Base-by-base conservation (phyloP, 108 stramenopile genomes). In the Cyclotella kingstonii region DNA sequence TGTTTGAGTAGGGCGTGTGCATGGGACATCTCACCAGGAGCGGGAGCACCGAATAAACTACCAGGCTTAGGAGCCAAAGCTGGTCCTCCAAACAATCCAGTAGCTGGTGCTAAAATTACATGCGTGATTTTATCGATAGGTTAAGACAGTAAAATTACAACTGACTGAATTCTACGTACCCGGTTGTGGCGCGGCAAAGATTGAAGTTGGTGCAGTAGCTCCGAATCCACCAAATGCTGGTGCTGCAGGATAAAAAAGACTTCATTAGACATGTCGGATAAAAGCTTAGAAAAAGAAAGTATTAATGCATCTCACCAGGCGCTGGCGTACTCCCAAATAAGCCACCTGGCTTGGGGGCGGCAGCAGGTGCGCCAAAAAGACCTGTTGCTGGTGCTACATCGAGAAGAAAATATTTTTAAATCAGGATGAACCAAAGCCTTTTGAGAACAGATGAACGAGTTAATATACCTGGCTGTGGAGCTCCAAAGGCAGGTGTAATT, bases 311-410 rank as follows among this genome's bases (percentile, higher is more conserved):
- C 66, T 57, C 33, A 66, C 66, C 66, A 29, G 66, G 66, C 3
- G 70, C 63, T 12, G 70, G 66, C 9, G 36, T 3, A 14, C 52
- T 17, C 30, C 84, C 85, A 63, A 86, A 86, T 21, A 83, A 67
- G 25, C 80, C 80, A 34, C 79, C 73, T 22, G 52, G 63, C 22
- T 54, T 63, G 50, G 43, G 27, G 15, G 68, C 70, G 35, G 87
- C 68, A 39, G 84, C 70, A 27, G 87, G 78, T 21, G 90, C 66
- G 38, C 87, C 87, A 77, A 89, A 89, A 15, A 83, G 73, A 25
- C 81, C 79, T 38, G 53, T 35, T n/a, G 61, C 73, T 9, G 79
- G 34, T 19, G 79, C 71, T 21, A 73, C 73, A 23, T 63, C 76
- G 34, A 73, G 72, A 11, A 66, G 26, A 25, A 34, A 54, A 35